phyloP scores from a whole-genome alignment of 179 eudicot species.

The Spergularia azorica region DNA sequence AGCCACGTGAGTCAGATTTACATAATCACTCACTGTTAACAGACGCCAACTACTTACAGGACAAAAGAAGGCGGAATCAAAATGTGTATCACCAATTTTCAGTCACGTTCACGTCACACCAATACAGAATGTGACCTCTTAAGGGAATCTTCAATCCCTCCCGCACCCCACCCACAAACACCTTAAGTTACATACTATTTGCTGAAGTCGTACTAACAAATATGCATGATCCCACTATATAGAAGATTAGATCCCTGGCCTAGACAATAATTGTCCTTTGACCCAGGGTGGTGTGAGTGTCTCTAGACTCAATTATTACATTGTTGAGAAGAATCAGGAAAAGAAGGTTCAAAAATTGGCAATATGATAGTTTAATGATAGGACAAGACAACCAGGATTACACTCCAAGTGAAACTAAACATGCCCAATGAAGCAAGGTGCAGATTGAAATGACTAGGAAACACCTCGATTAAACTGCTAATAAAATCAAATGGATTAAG shows the following conservation, averaged over 20 bases:
- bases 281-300: background rate
- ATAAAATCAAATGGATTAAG: background rate
- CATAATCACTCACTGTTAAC: conserved; percentile 2
- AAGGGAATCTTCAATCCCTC: background rate
- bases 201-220: no score
- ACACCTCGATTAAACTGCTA: background rate
- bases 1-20: conserved; percentile 3
- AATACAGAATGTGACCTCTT: background rate
- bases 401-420: background rate
- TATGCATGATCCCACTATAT: no score
- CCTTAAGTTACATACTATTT: no score
- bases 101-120: background rate
- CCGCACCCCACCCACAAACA: background rate
- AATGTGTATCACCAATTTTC: no score
- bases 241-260: no score
- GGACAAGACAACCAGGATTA: background rate
- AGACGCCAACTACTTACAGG: background rate
- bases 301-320: background rate
- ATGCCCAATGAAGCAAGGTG: background rate
- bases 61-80: background rate
- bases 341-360: background rate
- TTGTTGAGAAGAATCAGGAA: background rate
- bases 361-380: background rate
- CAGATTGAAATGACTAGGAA: background rate
- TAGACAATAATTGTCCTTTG: background rate